A percentile compares a stretch with the other conserved stretches of the same genome.
phyloP scores from a whole-genome alignment of 129 eudicot species.

The Kitagawia praeruptora region DNA sequence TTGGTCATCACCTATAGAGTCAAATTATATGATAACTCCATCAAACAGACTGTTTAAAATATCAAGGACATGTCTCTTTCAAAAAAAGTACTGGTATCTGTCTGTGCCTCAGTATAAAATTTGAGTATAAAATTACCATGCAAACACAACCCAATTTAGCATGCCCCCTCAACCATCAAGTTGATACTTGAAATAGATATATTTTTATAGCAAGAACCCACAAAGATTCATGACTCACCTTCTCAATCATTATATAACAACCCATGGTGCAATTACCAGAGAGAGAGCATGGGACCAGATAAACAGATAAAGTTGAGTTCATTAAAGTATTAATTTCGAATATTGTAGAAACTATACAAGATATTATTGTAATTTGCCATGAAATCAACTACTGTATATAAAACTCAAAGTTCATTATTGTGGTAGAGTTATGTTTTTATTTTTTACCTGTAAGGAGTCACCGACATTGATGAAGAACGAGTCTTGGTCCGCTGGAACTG shows the following conservation, averaged over 20 bases:
- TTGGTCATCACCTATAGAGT: constrained; percentile 51
- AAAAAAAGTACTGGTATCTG: too few species aligned
- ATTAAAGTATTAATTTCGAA: background rate
- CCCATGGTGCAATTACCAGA: background rate
- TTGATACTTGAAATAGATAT: background rate
- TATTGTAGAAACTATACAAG: background rate
- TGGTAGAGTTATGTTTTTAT: background rate
- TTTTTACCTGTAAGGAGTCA: constrained; percentile 51
- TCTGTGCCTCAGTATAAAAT: background rate
- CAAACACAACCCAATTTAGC: background rate
- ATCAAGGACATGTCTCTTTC: background rate
- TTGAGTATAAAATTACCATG: background rate
- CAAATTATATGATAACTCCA: background rate
- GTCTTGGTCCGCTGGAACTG: constrained; percentile 46
- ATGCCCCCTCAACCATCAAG: background rate
- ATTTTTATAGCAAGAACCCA: background rate
- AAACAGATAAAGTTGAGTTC: background rate
- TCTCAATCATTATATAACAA: background rate
- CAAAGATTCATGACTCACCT: background rate
- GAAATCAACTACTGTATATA: background rate
- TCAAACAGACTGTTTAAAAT: background rate
- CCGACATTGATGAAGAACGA: constrained; percentile 57
- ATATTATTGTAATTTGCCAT: background rate
- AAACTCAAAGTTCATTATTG: background rate
- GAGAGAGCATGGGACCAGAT: background rate